Percentiles rank a stretch among this genome's conserved stretches.
phyloP scores from a whole-genome alignment of 2,329 filamentous ascomycete species.

The Colletotrichum sp. region DNA sequence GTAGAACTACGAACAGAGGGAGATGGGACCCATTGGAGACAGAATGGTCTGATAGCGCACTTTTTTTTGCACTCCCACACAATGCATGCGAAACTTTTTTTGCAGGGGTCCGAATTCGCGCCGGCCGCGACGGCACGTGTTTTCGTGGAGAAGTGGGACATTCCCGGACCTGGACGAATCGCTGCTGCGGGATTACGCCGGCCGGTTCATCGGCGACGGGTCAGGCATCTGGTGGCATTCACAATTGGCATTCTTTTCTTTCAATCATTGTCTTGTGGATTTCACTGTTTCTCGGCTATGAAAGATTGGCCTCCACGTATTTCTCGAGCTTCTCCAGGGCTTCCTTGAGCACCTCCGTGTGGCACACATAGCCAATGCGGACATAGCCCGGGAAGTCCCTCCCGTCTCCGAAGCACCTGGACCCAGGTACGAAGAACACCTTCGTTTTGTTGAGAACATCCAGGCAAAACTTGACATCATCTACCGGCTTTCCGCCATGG shows the following conservation, averaged over 20 bases:
- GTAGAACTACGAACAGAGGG: slow-evolving; percentile 3
- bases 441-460: slow-evolving; percentile 71
- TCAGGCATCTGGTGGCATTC: not conserved
- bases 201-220: not conserved
- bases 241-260: not conserved
- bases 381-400: slow-evolving; percentile 77
- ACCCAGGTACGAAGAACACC: slow-evolving; percentile 77
- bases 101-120: slow-evolving; percentile 13
- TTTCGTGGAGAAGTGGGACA: slow-evolving; percentile 9
- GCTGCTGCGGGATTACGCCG: not conserved
- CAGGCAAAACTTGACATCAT: slow-evolving; percentile 75
- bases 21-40: slow-evolving; percentile 13
- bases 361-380: slow-evolving; percentile 76
- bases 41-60: slow-evolving; percentile 20
- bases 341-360: slow-evolving; percentile 71
- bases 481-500: slow-evolving; percentile 63
- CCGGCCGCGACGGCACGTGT: slow-evolving; percentile 22
- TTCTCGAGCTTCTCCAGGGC: slow-evolving; percentile 58
- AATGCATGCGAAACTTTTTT: slow-evolving; percentile 27
- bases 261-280: not conserved
- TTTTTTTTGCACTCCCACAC: slow-evolving; percentile 19
- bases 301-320: slow-evolving; percentile 37
- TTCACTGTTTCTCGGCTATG: not conserved
- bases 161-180: not conserved
- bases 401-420: slow-evolving; percentile 71